Percentiles rank a stretch among this genome's conserved stretches.
Evolutionary conservation across 495 filamentous ascomycete species (phyloP).

Genomic region (Penicillium antarcticum): DNA sequence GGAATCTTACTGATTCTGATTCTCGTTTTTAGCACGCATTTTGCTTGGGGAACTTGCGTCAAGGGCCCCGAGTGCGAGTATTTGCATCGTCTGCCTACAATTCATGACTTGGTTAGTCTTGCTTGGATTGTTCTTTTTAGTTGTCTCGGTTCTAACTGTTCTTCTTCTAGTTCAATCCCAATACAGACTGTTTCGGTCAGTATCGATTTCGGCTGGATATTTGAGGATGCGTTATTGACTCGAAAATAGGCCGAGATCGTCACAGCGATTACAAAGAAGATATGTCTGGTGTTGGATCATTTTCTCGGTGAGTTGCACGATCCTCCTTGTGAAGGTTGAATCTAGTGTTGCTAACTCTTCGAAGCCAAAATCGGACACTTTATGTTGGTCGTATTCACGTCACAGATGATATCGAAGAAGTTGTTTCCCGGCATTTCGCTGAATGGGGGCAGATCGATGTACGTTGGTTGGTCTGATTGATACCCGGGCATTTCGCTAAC

Average conservation of each 20-base stretch:
- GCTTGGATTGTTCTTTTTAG: not conserved
- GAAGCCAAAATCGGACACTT: constrained; percentile 80
- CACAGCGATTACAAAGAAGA: constrained; percentile 45
- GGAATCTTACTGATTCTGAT: constrained; percentile 5
- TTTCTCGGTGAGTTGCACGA: constrained; percentile 46
- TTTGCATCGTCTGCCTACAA: constrained; percentile 71
- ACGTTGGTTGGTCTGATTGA: no score
- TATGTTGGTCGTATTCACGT: constrained; percentile 94
- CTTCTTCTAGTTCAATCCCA: constrained; percentile 60
- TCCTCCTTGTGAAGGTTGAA: no score
- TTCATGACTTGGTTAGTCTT: constrained; percentile 60
- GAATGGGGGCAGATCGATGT: constrained; percentile 79
- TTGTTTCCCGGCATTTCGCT: constrained; percentile 88
- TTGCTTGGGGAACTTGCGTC: constrained; percentile 78
- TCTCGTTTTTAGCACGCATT: constrained; percentile 55
- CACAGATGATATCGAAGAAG: constrained; percentile 95
- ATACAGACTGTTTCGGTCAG: constrained; percentile 89
- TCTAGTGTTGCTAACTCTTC: no score
- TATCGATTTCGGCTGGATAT: constrained; percentile 16
- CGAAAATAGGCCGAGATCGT: constrained; percentile 12
- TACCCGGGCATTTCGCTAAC: no score
- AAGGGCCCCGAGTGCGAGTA: constrained; percentile 92
- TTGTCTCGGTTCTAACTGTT: no score
- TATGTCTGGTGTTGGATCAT: constrained; percentile 92
- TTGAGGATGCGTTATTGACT: not conserved